Percentiles rank a stretch among this genome's conserved stretches.
Conservation (phyloP, 2,329 filamentous ascomycete species). For the Dryadomyces sulphureus region DNA sequence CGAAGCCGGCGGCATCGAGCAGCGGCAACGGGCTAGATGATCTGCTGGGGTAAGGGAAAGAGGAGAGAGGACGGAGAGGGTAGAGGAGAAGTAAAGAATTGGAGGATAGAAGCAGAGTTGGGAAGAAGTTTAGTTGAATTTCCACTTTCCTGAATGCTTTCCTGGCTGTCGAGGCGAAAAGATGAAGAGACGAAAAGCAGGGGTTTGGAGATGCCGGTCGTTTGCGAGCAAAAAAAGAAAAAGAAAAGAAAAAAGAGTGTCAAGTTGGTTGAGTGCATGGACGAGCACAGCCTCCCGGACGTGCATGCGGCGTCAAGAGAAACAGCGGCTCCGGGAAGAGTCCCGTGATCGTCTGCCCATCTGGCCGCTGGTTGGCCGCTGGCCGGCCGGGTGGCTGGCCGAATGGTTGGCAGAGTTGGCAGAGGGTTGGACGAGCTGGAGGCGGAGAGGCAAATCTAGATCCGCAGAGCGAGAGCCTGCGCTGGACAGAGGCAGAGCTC, state of each 20-base stretch:
- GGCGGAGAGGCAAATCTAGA: no score
- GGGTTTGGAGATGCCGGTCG: not conserved
- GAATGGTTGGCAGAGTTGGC: not conserved
- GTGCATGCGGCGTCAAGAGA: not conserved
- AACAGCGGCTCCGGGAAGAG: not conserved
- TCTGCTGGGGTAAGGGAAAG: conserved; percentile 25
- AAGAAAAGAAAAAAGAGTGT: not conserved
- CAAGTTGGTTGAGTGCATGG: not conserved
- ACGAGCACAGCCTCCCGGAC: not conserved
- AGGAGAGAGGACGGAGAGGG: not conserved
- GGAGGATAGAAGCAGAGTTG: not conserved
- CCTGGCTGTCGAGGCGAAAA: not conserved
- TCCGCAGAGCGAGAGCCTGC: no score
- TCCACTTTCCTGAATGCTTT: not conserved
- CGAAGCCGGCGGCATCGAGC: conserved; percentile 16
- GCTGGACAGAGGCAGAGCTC: not conserved
- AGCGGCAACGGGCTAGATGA: conserved; percentile 26
- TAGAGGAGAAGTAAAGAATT: not conserved
- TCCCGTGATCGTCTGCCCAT: not conserved
- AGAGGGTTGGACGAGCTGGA: no score
- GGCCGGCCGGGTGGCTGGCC: no score
- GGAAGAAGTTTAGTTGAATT: not conserved
- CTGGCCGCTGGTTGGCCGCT: not conserved
- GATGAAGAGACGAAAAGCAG: not conserved
- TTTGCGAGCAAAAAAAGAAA: not conserved